Percentiles rank a stretch among this genome's conserved stretches.
These are phyloP conservation scores for Termitomyces sp. DNA, from an alignment of 768 basidiomycete species.

Conservation along the genomic window DNA sequence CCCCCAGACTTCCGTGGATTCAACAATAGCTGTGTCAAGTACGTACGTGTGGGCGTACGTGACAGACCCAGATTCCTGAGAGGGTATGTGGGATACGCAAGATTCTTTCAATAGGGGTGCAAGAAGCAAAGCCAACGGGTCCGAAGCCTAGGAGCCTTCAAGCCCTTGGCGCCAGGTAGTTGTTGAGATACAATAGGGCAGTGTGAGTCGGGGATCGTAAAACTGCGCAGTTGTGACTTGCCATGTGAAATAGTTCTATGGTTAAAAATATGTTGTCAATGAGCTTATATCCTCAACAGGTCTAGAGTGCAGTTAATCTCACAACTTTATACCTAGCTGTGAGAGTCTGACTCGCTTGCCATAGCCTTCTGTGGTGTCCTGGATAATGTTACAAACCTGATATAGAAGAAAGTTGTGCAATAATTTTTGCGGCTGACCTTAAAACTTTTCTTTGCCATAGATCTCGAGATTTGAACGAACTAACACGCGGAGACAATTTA, in stretches of 20 bases:
- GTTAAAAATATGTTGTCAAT: conserved; percentile 8
- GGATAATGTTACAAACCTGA: conserved; percentile 11
- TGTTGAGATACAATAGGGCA: conserved; percentile 3
- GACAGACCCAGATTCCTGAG: conserved; percentile 6
- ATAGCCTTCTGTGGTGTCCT: conserved; percentile 10
- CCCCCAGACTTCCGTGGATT: not conserved
- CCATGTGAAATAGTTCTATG: conserved; percentile 12
- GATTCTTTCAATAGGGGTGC: conserved; percentile 15
- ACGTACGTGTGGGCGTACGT: not conserved
- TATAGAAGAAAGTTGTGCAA: conserved; percentile 7
- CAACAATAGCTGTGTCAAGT: not conserved
- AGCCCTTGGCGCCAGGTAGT: not conserved
- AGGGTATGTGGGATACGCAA: not conserved
- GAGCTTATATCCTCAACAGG: not conserved
- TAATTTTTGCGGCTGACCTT: conserved; percentile 13
- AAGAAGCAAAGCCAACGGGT: conserved; percentile 6
- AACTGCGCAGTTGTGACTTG: conserved; percentile 11
- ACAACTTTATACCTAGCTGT: conserved; percentile 6
- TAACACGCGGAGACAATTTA: not conserved
- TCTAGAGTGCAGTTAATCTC: conserved; percentile 3
- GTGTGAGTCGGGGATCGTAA: conserved; percentile 9
- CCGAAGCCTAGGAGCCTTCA: conserved; percentile 7
- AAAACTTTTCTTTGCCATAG: conserved; percentile 5
- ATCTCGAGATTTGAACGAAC: conserved; percentile 6
- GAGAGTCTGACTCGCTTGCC: not conserved